Conservation (phyloP, 768 basidiomycete species). For the Trametes cingulata region DNA sequence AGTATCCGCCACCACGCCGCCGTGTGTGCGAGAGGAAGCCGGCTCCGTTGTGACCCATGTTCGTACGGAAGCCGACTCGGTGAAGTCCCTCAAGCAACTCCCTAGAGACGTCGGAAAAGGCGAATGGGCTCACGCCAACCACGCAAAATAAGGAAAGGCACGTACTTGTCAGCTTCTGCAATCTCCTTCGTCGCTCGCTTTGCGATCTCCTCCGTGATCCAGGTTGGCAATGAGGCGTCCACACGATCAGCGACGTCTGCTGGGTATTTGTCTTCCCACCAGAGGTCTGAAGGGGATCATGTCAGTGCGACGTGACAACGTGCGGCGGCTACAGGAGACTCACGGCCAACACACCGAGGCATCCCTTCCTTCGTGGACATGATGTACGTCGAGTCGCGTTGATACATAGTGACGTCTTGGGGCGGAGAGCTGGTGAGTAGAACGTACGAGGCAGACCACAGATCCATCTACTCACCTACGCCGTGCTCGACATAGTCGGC, state of each 20-base stretch:
- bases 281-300: conserved; percentile 30
- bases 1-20: conserved; percentile 61
- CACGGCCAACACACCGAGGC: conserved; percentile 34
- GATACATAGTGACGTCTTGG: conserved; percentile 58
- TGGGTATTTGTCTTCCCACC: conserved; percentile 47
- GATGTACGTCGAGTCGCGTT: conserved; percentile 54
- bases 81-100: conserved; percentile 56
- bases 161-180: conserved; percentile 33
- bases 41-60: conserved; percentile 50
- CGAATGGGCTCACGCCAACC: too few relatives aligned
- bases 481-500: conserved; percentile 47
- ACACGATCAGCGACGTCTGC: conserved; percentile 58
- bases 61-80: conserved; percentile 57
- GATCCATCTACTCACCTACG: conserved; percentile 42
- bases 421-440: not conserved
- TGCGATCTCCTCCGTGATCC: conserved; percentile 29
- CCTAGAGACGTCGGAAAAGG: conserved; percentile 20
- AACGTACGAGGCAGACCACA: not conserved
- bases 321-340: not conserved
- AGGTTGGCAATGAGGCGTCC: conserved; percentile 49
- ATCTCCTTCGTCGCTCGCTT: conserved; percentile 36
- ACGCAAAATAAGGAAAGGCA: too few relatives aligned
- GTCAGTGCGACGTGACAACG: too few relatives aligned
- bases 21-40: conserved; percentile 53
- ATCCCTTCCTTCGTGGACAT: conserved; percentile 43